Evolutionary conservation across 116 monocot genomes (phyloP), one percentile per base, ranked within the genome.

Genomic region (Cymodocea nodosa): DNA sequence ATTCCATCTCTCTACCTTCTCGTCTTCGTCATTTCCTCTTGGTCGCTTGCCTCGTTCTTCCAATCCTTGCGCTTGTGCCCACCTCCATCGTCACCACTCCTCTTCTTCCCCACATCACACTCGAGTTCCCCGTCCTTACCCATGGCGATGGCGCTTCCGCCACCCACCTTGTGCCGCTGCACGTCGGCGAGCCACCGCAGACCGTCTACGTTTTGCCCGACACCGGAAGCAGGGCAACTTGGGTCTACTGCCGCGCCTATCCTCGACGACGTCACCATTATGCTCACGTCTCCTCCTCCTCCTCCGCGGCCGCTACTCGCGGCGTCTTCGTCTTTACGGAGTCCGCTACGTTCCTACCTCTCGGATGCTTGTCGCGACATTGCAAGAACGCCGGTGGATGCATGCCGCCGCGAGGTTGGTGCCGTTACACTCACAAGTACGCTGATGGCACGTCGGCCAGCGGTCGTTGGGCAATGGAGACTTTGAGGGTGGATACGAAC

Each of bases 211-310:
- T 78, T 10, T 22, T 78, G 15, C 63, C 69, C 0, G 78, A 78
- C 50, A 78, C 78, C 6, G 69, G 78, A 1, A 68, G 73, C 57
- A 62, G 62, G 4, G 56, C 68, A 2, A 60, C 78, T 13, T 78
- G 78, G 73, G 59, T 69, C 15, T 78, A 68, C 73, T 78, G 78
- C 49, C 49, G 35, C 50, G 15, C 10, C 15, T 53, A 3, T n/a
- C n/a, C 25, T 51, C 58, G 19, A n/a, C n/a, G n/a, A n/a, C n/a
- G n/a, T n/a, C 19, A 14, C 24, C 25, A 10, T 51, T 23, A 24
- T 13, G 14, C 6, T 7, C 20, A 53, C 7, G 15, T 55, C 15
- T 56, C 60, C 49, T 40, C 23, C 36, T n/a, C n/a, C n/a, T n/a
- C n/a, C n/a, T n/a, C n/a, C n/a, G n/a, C n/a, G n/a, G 2, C 36